Percentiles rank a stretch among this genome's conserved stretches.
phyloP scores from a whole-genome alignment of 164 flowering plant species.

The Liriodendron chinense region DNA sequence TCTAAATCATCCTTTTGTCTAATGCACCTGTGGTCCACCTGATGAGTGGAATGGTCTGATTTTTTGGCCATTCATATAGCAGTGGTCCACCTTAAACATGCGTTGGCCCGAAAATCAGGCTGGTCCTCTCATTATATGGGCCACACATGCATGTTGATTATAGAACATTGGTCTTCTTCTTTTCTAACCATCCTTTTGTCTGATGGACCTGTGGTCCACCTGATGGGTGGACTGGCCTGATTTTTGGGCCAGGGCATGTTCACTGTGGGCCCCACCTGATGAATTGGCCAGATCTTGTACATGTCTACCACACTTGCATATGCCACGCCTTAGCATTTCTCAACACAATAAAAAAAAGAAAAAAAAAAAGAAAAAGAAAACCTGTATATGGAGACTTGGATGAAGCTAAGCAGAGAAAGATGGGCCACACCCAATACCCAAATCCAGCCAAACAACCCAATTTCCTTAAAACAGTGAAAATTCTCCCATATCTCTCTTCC shows the following conservation, averaged over 20 bases:
- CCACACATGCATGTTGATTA: neutral
- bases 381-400: constrained; percentile 28
- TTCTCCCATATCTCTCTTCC: constrained; percentile 17
- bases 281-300: neutral
- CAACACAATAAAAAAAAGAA: too few relatives aligned
- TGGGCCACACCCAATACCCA: neutral
- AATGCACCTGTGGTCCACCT: neutral
- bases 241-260: too few relatives aligned
- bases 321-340: too few relatives aligned
- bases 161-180: neutral
- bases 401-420: constrained; percentile 24
- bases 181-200: too few relatives aligned
- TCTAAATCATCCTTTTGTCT: neutral
- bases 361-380: neutral
- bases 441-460: neutral
- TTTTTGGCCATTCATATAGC: neutral
- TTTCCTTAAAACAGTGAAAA: constrained; percentile 12
- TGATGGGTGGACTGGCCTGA: too few relatives aligned
- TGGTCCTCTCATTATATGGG: too few relatives aligned
- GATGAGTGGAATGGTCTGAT: too few relatives aligned
- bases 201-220: too few relatives aligned
- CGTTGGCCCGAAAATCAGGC: too few relatives aligned
- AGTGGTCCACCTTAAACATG: too few relatives aligned
- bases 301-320: neutral
- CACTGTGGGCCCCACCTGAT: too few relatives aligned